These are phyloP conservation scores for Fusarium citri DNA, from an alignment of 2,329 filamentous ascomycete genomes.

Conservation along the genomic window DNA sequence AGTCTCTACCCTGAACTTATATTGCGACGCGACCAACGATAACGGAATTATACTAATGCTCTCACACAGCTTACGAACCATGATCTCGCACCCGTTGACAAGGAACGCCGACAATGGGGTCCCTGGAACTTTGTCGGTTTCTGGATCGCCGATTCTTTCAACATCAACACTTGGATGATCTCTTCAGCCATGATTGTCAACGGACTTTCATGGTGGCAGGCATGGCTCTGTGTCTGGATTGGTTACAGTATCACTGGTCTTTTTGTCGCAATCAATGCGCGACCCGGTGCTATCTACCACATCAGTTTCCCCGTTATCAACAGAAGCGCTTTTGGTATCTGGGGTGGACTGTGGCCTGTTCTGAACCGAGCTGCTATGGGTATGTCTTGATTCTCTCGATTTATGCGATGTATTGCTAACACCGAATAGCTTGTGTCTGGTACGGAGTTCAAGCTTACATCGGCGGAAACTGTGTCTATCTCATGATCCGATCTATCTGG, in stretches of 20 bases:
- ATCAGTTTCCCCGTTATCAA: conserved; percentile 87
- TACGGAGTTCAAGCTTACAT: conserved; percentile 89
- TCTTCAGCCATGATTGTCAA: conserved; percentile 82
- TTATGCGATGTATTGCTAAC: conserved; percentile 19
- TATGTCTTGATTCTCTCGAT: conserved; percentile 44
- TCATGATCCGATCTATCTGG: conserved; percentile 93
- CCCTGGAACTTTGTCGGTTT: conserved; percentile 90
- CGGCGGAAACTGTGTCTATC: conserved; percentile 83
- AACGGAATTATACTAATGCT: conserved; percentile 31
- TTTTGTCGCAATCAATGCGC: conserved; percentile 82
- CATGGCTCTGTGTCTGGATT: conserved; percentile 88
- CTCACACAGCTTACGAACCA: conserved; percentile 76
- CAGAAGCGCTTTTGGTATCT: conserved; percentile 86
- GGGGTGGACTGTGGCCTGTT: conserved; percentile 89
- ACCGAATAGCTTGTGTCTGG: conserved; percentile 76
- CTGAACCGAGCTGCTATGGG: conserved; percentile 88
- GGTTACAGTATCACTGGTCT: conserved; percentile 81
- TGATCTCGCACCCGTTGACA: conserved; percentile 85
- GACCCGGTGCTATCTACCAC: conserved; percentile 88
- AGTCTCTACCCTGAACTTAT: not conserved
- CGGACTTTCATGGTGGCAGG: conserved; percentile 91
- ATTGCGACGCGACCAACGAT: conserved; percentile 1
- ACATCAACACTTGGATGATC: conserved; percentile 96
- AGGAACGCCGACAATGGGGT: conserved; percentile 83
- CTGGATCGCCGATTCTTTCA: conserved; percentile 87